Conservation (phyloP, 768 basidiomycete species). For the Suillus bovinus region DNA sequence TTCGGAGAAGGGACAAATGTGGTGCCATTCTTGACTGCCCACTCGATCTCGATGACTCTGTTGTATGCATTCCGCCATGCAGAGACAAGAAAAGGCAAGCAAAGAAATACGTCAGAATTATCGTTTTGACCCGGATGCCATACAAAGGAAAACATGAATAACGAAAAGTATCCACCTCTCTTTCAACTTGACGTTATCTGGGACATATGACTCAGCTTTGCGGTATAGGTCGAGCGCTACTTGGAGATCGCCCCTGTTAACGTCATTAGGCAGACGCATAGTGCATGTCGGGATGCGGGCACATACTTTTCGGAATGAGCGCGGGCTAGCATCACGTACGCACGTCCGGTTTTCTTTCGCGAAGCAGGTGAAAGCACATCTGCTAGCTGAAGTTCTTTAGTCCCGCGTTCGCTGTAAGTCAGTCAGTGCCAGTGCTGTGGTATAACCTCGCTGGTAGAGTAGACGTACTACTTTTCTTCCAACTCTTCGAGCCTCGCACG, state of each 20-base stretch:
- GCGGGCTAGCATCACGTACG: constrained; percentile 82
- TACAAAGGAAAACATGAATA: constrained; percentile 62
- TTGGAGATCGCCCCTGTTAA: constrained; percentile 72
- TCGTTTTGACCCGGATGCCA: constrained; percentile 42
- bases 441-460: neutral
- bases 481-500: constrained; percentile 64
- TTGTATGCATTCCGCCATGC: constrained; percentile 9
- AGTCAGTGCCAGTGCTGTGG: constrained; percentile 22
- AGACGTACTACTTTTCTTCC: constrained; percentile 71
- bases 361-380: constrained; percentile 70
- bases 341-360: constrained; percentile 79
- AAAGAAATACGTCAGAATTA: constrained; percentile 44
- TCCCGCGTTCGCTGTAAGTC: constrained; percentile 53
- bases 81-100: constrained; percentile 22
- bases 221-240: constrained; percentile 80
- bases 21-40: constrained; percentile 65
- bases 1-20: constrained; percentile 59
- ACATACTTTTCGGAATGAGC: constrained; percentile 79
- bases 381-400: constrained; percentile 59
- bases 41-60: constrained; percentile 84
- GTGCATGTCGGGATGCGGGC: neutral
- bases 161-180: constrained; percentile 85
- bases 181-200: constrained; percentile 83
- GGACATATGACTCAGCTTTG: constrained; percentile 79
- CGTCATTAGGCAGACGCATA: neutral